Percentiles rank a stretch among this genome's conserved stretches.
phyloP scores from a whole-genome alignment of 306 rosid species.

The Coriaria nepalensis region DNA sequence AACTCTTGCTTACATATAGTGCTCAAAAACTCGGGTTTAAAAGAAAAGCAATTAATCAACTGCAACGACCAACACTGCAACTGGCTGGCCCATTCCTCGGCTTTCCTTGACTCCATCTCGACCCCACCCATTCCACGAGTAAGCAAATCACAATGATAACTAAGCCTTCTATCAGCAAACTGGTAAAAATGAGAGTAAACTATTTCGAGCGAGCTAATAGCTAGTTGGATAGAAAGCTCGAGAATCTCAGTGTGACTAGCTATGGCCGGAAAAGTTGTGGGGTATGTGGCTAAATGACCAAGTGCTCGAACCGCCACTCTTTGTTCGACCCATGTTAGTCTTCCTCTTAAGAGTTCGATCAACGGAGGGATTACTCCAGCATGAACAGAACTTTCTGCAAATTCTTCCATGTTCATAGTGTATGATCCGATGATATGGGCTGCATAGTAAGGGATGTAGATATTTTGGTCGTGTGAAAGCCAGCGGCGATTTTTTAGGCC shows the following conservation, averaged over 20 bases:
- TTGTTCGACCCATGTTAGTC: constrained; percentile 98
- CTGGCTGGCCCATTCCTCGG: constrained; percentile 99
- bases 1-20: constrained; percentile 88
- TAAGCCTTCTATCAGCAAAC: constrained; percentile 74
- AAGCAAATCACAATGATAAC: constrained; percentile 94
- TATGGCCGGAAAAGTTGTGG: constrained; percentile 67
- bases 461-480: constrained; percentile 96
- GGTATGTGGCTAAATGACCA: constrained; percentile 93
- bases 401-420: constrained; percentile 98
- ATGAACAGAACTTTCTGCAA: constrained; percentile 74
- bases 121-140: constrained; percentile 99
- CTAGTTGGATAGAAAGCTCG: constrained; percentile 85
- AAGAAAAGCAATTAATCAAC: constrained; percentile 93
- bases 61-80: constrained; percentile 98
- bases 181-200: constrained; percentile 95
- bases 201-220: constrained; percentile 80
- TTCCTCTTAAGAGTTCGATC: constrained; percentile 88
- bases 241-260: constrained; percentile 89
- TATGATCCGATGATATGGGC: constrained; percentile 97
- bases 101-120: constrained; percentile 98
- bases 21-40: constrained; percentile 86
- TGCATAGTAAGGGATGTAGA: constrained; percentile 93
- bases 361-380: constrained; percentile 84
- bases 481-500: constrained; percentile 93
- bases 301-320: constrained; percentile 98